Base-by-base conservation (phyloP, 2,329 filamentous ascomycete species). In the Ophiocordyceps sinensis region DNA sequence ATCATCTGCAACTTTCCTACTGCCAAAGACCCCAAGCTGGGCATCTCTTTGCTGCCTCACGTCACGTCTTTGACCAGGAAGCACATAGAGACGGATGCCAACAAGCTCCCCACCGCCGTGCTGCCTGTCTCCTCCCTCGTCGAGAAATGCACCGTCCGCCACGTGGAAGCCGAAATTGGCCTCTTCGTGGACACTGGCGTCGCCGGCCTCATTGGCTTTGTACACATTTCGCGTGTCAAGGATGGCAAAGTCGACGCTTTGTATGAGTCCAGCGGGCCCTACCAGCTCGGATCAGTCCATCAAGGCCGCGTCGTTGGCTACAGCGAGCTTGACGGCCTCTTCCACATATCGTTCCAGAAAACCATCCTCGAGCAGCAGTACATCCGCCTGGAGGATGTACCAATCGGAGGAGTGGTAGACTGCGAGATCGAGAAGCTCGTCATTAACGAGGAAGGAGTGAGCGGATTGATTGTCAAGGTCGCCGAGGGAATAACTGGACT, bases 161-260 rank as follows among this genome's bases (percentile, higher is more conserved):
- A 82, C 49, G 85, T 95, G 3, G 83, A 93, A 49, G 68, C 79
- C 5, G 78, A 80, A 3, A 75, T 89, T 45, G 93, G 91, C 41
- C 68, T 95, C 3, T 94, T 93, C 52, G 71, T 87, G 8, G 75
- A 83, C 49, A 63, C 87, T 32, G 79, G 79, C 2, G 48, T 63
- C 14, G 47, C 59, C 4, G 85, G 79, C 28, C 67, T 89, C 3
- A 68, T 75, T n/a, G 85, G 85, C 10, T 98, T 95, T 54, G 87
- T 93, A 19, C 91, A 98, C 59, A 93, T 98, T 48, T 98, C 91
- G 1, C 77, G 85, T 47, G 75, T 98, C 45, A 83, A 89, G 44
- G 89, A 98, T 57, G 81, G 82, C 49, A 94, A 91, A 58, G 74
- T 95, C 41, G 91, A 96, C 47, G 76, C 75, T 1, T 68, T 98